These are phyloP conservation scores for Ganoderma boninense DNA, from an alignment of 1,284 basidiomycete genomes.

Conservation along the genomic window DNA sequence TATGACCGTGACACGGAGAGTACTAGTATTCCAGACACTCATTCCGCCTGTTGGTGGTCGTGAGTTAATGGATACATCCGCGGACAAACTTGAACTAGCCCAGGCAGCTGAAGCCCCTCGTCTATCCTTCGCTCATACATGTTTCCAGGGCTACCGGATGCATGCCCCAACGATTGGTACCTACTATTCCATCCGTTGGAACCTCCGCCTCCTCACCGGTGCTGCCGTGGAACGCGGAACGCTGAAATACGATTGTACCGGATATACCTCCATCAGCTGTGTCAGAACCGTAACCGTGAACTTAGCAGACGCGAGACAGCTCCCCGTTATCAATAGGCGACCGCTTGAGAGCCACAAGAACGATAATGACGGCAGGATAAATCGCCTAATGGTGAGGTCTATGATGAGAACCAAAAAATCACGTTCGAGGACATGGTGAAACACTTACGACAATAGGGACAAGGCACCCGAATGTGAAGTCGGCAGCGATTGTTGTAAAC, in stretches of 20 bases:
- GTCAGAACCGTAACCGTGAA: neutral
- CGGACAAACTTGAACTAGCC: neutral
- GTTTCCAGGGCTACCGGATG: neutral
- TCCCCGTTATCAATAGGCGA: neutral
- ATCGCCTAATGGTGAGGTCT: neutral
- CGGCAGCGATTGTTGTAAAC: neutral
- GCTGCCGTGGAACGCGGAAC: neutral
- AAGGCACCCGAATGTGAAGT: neutral
- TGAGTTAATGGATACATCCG: too few relatives aligned
- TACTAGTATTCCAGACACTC: too few relatives aligned
- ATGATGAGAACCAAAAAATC: neutral
- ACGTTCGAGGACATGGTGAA: too few relatives aligned
- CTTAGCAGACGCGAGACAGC: neutral
- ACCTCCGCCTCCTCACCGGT: neutral
- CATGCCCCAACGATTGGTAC: neutral
- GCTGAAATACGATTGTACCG: neutral
- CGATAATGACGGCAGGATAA: constrained; percentile 1
- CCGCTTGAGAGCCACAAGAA: neutral
- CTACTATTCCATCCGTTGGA: neutral
- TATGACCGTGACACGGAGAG: too few relatives aligned
- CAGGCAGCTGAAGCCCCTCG: neutral
- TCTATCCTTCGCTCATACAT: neutral
- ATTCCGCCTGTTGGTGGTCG: too few relatives aligned
- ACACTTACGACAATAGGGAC: neutral
- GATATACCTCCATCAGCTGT: neutral